A percentile compares a stretch with the other conserved stretches of the same genome.
Conservation (phyloP, 2,329 filamentous ascomycete species). For the Trematosphaeria pertusa region DNA sequence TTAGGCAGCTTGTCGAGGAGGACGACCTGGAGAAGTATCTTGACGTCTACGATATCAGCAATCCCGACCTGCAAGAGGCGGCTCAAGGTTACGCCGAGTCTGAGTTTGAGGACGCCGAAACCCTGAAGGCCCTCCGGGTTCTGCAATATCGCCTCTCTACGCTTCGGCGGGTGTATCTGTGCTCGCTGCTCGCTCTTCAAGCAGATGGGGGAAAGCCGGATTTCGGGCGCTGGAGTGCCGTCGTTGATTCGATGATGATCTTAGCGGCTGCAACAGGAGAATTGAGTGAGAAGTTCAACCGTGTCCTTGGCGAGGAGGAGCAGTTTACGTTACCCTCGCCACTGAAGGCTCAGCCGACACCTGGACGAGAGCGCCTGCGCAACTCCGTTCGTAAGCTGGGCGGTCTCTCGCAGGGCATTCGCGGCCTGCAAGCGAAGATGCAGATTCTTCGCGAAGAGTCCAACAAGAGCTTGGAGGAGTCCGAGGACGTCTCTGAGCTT, state of each 20-base stretch:
- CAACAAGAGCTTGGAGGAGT: conserved; percentile 76
- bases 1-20: conserved; percentile 78
- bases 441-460: conserved; percentile 91
- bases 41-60: conserved; percentile 66
- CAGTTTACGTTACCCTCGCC: conserved; percentile 60
- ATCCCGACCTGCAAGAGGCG: conserved; percentile 56
- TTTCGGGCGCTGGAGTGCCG: conserved; percentile 77
- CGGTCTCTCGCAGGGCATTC: conserved; percentile 86
- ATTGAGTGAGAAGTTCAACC: conserved; percentile 70
- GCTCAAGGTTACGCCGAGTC: conserved; percentile 63
- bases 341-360: conserved; percentile 68
- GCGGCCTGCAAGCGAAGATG: conserved; percentile 92
- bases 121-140: conserved; percentile 76
- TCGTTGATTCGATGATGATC: conserved; percentile 74
- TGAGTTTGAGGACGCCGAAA: conserved; percentile 77
- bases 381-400: conserved; percentile 88
- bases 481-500: conserved; percentile 72
- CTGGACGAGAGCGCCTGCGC: conserved; percentile 82
- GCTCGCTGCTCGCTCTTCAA: conserved; percentile 86
- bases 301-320: conserved; percentile 80
- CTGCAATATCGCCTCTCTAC: conserved; percentile 75
- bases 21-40: conserved; percentile 90
- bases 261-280: conserved; percentile 68
- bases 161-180: conserved; percentile 83
- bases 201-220: conserved; percentile 80